These are phyloP conservation scores for Agaricus subrufescens DNA, from an alignment of 768 basidiomycete species.

Conservation along the genomic window DNA sequence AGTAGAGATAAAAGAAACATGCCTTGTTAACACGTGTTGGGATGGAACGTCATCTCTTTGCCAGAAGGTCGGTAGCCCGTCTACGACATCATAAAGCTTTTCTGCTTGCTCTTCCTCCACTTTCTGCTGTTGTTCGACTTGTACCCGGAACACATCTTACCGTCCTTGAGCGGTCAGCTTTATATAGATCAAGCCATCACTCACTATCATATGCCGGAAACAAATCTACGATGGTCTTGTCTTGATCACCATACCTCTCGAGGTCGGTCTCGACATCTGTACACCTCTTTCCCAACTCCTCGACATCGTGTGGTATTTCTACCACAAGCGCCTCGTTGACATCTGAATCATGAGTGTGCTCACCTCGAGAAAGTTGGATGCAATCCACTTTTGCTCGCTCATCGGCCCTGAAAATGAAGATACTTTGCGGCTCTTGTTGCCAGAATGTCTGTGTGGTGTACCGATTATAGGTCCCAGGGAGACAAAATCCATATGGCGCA, in stretches of 20 bases:
- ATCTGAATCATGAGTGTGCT: constrained; percentile 10
- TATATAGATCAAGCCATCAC: constrained; percentile 12
- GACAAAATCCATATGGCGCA: constrained; percentile 41
- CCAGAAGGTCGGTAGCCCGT: constrained; percentile 53
- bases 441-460: constrained; percentile 26
- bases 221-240: constrained; percentile 45
- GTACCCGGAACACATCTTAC: constrained; percentile 35
- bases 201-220: constrained; percentile 52
- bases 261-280: constrained; percentile 26
- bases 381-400: constrained; percentile 42
- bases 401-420: constrained; percentile 39
- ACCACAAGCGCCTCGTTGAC: constrained; percentile 16
- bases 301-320: constrained; percentile 36
- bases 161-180: background rate
- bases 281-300: constrained; percentile 26
- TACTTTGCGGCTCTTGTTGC: background rate
- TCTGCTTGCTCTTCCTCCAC: constrained; percentile 32
- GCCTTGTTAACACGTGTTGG: constrained; percentile 64
- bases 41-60: constrained; percentile 40
- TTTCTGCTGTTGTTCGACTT: constrained; percentile 20
- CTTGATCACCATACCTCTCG: constrained; percentile 41
- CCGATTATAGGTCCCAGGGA: constrained; percentile 5
- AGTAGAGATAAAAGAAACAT: constrained; percentile 12
- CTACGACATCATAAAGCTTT: constrained; percentile 43
- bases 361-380: constrained; percentile 28